Conservation (phyloP, 495 filamentous ascomycete genomes). For the Tuber calosporum region DNA sequence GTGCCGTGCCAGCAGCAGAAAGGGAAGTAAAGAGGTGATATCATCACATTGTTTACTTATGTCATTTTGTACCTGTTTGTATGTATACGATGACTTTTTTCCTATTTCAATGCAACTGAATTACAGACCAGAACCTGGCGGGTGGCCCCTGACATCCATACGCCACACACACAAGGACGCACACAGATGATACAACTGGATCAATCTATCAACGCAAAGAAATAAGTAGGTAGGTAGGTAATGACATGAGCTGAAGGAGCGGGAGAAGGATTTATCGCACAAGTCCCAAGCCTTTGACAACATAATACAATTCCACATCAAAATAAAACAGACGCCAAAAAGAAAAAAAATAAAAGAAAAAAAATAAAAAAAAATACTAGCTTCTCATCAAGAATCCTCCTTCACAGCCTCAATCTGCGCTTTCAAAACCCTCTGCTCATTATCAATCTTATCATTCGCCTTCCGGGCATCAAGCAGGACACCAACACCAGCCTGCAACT, state of each 20-base stretch:
- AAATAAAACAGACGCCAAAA: too few species aligned
- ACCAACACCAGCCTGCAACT: constrained; percentile 65
- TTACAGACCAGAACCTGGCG: background rate
- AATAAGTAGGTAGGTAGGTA: background rate
- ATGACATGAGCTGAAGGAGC: background rate
- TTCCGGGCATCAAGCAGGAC: constrained; percentile 75
- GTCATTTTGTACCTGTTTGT: background rate
- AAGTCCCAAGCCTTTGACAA: background rate
- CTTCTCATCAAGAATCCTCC: constrained; percentile 45
- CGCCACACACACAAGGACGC: background rate
- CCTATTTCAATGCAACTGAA: background rate
- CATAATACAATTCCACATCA: too few species aligned
- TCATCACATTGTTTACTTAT: background rate
- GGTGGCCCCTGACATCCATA: background rate
- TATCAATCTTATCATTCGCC: constrained; percentile 73
- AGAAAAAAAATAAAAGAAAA: background rate
- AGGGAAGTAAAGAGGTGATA: background rate
- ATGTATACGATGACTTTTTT: background rate
- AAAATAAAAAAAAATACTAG: background rate
- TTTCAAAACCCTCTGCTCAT: constrained; percentile 67
- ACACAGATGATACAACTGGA: background rate
- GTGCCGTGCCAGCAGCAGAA: background rate
- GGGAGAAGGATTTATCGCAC: background rate
- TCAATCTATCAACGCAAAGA: background rate
- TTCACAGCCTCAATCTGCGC: constrained; percentile 55